phyloP scores from a whole-genome alignment of 2,329 filamentous ascomycete species.

The Aureobasidium sp. region DNA sequence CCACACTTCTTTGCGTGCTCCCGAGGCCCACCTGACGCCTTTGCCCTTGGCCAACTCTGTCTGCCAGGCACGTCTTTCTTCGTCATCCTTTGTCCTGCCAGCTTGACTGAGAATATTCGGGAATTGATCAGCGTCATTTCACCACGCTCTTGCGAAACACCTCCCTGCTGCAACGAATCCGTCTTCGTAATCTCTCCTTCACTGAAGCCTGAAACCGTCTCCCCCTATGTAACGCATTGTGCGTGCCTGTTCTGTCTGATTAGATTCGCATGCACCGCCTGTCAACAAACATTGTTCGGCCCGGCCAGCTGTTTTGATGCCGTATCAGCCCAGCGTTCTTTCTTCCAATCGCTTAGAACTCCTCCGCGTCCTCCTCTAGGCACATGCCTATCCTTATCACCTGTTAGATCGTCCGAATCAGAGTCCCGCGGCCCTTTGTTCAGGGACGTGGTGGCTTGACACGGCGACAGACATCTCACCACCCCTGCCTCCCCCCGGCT shows the following conservation, averaged over 20 bases:
- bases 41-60: background rate
- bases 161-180: background rate
- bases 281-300: constrained; percentile 12
- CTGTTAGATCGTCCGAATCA: constrained; percentile 11
- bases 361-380: background rate
- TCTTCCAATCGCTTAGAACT: constrained; percentile 9
- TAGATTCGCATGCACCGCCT: background rate
- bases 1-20: constrained; percentile 7
- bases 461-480: constrained; percentile 8
- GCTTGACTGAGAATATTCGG: background rate
- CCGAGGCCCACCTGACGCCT: constrained; percentile 3
- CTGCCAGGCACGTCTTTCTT: constrained; percentile 8
- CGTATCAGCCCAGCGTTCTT: constrained; percentile 5
- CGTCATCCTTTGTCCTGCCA: constrained; percentile 10
- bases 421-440: background rate
- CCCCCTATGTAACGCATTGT: background rate
- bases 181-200: constrained; percentile 1
- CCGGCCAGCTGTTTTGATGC: constrained; percentile 7
- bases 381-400: constrained; percentile 10
- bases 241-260: background rate
- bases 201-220: constrained; percentile 8
- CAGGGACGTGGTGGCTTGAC: constrained; percentile 3
- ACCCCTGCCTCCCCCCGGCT: constrained; percentile 9
- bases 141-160: background rate
- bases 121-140: constrained; percentile 5